phyloP scores from a whole-genome alignment of 306 rosid genomes.

The Castanea crenata region DNA sequence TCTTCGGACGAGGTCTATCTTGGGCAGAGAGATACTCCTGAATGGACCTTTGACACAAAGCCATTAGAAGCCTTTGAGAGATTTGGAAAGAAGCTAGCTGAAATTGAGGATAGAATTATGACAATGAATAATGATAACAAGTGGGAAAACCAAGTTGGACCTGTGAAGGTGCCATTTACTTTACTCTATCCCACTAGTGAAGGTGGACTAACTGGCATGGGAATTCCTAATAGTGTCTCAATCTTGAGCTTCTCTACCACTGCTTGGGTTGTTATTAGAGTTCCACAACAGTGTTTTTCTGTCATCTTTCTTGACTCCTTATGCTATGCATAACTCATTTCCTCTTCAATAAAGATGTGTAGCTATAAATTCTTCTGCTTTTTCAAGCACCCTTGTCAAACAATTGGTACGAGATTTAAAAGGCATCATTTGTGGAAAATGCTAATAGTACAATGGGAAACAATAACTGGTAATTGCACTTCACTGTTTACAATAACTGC shows the following conservation, averaged over 20 bases:
- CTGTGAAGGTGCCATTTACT: slow-evolving; percentile 67
- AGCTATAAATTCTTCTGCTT: not conserved
- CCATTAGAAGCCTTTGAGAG: slow-evolving; percentile 28
- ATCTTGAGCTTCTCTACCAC: slow-evolving; percentile 32
- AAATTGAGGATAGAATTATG: not conserved
- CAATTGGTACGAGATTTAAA: too few species aligned
- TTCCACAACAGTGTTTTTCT: not conserved
- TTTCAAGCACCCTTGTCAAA: too few species aligned
- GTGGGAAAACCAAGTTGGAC: slow-evolving; percentile 59
- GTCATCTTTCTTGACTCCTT: not conserved
- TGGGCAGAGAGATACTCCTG: slow-evolving; percentile 34
- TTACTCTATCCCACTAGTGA: slow-evolving; percentile 62
- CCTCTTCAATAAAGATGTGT: not conserved
- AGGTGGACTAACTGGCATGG: slow-evolving; percentile 67
- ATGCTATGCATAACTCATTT: not conserved
- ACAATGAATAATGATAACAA: slow-evolving; percentile 43
- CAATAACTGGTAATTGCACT: too few species aligned
- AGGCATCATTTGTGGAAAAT: too few species aligned
- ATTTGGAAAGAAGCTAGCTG: slow-evolving; percentile 27
- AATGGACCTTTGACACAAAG: slow-evolving; percentile 33
- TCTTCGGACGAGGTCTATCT: slow-evolving; percentile 34
- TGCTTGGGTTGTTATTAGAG: not conserved
- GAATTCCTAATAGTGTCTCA: slow-evolving; percentile 83
- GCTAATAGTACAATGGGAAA: too few species aligned
- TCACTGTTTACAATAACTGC: too few species aligned